Evolutionary conservation across 2,329 filamentous ascomycete species (phyloP).

Genomic region (Aspergillus arachidicola): DNA sequence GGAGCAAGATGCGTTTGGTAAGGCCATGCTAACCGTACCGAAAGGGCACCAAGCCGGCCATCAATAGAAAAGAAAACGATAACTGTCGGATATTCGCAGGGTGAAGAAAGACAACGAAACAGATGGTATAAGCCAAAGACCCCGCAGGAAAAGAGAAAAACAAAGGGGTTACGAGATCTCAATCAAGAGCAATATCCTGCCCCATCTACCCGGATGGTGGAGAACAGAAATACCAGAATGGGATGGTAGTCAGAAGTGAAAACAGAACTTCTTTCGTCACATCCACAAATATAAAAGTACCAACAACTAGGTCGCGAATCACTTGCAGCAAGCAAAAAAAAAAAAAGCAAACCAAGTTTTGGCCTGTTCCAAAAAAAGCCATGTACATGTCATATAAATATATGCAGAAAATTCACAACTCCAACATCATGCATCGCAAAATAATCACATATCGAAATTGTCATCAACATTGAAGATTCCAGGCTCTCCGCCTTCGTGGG

Average conservation of each 20-base stretch:
- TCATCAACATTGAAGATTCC: constrained; percentile 49
- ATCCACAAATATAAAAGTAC: constrained; percentile 3
- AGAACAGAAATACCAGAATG: not conserved
- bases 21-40: not conserved
- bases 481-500: constrained; percentile 39
- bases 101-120: not conserved
- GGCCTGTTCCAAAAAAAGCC: constrained; percentile 24
- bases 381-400: constrained; percentile 34
- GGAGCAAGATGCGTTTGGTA: not conserved
- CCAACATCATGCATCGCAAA: constrained; percentile 40
- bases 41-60: not conserved
- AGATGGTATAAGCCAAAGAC: not conserved
- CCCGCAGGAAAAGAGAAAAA: not conserved
- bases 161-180: not conserved
- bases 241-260: constrained; percentile 1
- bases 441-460: constrained; percentile 50
- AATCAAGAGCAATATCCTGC: constrained; percentile 2
- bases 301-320: constrained; percentile 8
- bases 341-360: constrained; percentile 22
- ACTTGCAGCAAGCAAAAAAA: constrained; percentile 3
- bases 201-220: constrained; percentile 6
- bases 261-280: not conserved
- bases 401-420: constrained; percentile 39
- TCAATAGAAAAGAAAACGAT: constrained; percentile 1
- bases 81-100: not conserved